phyloP scores from a whole-genome alignment of 352 stramenopile species.

The Pythium oligandrum region DNA sequence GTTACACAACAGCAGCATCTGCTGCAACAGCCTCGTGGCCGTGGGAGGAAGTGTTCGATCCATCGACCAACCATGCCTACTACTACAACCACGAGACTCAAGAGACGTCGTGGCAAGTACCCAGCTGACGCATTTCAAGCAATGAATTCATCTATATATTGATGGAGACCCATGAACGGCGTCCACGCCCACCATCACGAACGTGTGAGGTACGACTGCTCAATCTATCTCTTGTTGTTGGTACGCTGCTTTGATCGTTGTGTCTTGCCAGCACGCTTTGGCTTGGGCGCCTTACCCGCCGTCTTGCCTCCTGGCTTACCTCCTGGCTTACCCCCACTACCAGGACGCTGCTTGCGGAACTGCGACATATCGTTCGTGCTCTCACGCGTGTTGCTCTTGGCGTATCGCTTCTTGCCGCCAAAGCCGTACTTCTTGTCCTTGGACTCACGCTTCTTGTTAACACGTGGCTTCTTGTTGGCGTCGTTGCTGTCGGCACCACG shows the following conservation, averaged over 20 bases:
- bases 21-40: background rate
- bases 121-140: background rate
- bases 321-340: background rate
- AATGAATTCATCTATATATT: slow-evolving; percentile 4
- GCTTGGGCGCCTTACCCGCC: slow-evolving; percentile 20
- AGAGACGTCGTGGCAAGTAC: slow-evolving; percentile 47
- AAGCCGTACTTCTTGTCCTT: slow-evolving; percentile 86
- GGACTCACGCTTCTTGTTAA: slow-evolving; percentile 63
- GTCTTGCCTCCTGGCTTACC: slow-evolving; percentile 6
- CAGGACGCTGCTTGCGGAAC: slow-evolving; percentile 28
- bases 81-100: slow-evolving; percentile 63
- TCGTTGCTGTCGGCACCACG: slow-evolving; percentile 15
- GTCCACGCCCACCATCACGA: slow-evolving; percentile 1
- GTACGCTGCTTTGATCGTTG: slow-evolving; percentile 20
- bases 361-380: slow-evolving; percentile 77
- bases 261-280: slow-evolving; percentile 21
- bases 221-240: slow-evolving; percentile 20
- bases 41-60: slow-evolving; percentile 73
- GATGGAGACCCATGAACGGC: background rate
- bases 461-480: slow-evolving; percentile 57
- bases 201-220: background rate
- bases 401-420: slow-evolving; percentile 66
- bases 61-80: slow-evolving; percentile 39
- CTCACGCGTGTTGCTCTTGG: slow-evolving; percentile 77
- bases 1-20: no score